Base-by-base conservation (phyloP, 2,329 filamentous ascomycete genomes). In the Trichoderma sp. region DNA sequence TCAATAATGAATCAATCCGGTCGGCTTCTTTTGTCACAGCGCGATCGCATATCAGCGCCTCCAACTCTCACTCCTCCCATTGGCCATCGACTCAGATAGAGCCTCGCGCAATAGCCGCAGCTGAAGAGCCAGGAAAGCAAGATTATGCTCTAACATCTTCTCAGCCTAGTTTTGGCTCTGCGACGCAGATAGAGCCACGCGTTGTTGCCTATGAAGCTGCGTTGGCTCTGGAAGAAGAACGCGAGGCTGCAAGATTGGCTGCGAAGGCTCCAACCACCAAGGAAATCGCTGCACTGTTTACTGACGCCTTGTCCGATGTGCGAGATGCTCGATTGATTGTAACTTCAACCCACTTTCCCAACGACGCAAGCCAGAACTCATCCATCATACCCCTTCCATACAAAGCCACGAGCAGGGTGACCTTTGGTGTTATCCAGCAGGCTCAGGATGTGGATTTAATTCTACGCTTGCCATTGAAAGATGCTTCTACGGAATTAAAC, bases 391-490 rank as follows among this genome's bases (percentile, higher is more conserved):
- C 24, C 57, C 52, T 66, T 21, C 0, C 33, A 13, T 13, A 35
- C 3, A 24, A 19, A 14, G 27, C 27, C 13, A n/a, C 4, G 7
- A 19, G 5, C 1, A 59, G 64, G 7, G 29, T 33, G 8, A 67
- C 58, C 1, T 24, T 37, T 16, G 64, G 40, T 6, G 33, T 62
- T 16, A 4, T 56, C 2, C 66, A 68, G 47, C 21, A 24, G 5
- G n/a, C 31, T 14, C 57, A 62, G n/a, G 47, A 68, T 16, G 58
- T 62, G 43, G 66, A 68, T 4, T 68, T 62, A 16, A 4, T 24
- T 27, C 6, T 68, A 4, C 37, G 14, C 2, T 19, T 61, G 16
- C 47, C 57, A 19, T 16, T 68, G 2, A 3, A 62, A 2, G n/a
- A 10, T 29, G 14, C 2, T 4, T 8, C 13, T 16, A 27, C 55